Evolutionary conservation across 257 asterid species (phyloP), one percentile per base, ranked within the genome.

Genomic region (Lycium ferocissimum): DNA sequence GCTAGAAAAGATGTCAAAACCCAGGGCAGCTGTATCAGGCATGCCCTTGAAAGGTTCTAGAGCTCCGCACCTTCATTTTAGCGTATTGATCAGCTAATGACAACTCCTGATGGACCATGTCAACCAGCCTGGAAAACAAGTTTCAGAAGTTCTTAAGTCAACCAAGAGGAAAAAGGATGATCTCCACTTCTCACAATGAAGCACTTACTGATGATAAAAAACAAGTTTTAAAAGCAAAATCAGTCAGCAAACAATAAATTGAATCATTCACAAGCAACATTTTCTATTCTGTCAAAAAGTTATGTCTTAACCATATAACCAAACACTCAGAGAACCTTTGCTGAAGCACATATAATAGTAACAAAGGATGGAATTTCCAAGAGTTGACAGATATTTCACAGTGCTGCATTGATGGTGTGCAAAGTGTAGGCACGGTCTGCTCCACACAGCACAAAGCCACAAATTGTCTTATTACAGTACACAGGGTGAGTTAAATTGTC

Each of bases 21-120:
- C 49, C 26, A 78, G 82, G 49, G 82, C 22, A 53, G 58, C 4
- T 37, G 47, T 78, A 78, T 53, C 15, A 78, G 82, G 12, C 47
- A 78, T 78, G 22, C 65, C 38, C 47, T 53, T 53, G 65, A 78
- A 69, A 83, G 82, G 65, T 86, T 86, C 59, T 38, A 85, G 83
- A 72, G 85, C 83, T 78, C 51, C 88, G 75, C 91, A 97, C 99
- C 98, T 94, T 93, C 88, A 97, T 87, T 86, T 95, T 91, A 80
- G 90, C 88, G 83, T 91, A 95, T 86, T 97, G 99, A 84, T 97
- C 99, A 57, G 98, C 98, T 94, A 95, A 90, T 71, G 97, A 94
- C 85, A 97, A 87, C 89, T 97, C 99, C 92, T 85, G 92, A 93
- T 95, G 99, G 80, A 93, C 93, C 93, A 92, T 89, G 91, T 95